A percentile compares a stretch with the other conserved stretches of the same genome.
Conservation (phyloP, 2,329 filamentous ascomycete genomes). For the Colletotrichum tamarilloi region DNA sequence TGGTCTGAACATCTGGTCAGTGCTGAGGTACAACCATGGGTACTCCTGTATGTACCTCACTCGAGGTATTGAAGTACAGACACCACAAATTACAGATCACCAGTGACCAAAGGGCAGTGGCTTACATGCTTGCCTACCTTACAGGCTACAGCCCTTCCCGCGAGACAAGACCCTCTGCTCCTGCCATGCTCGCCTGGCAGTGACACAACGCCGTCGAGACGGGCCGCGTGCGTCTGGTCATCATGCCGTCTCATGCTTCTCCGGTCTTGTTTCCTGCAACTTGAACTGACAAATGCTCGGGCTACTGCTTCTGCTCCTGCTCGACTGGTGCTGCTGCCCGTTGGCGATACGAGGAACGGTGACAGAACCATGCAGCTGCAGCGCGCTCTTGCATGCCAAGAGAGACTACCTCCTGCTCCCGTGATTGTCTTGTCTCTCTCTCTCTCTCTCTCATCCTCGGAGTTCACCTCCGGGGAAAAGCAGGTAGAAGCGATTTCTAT, state of each 20-base stretch:
- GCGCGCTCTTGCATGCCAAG: constrained; percentile 21
- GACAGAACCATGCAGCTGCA: neutral
- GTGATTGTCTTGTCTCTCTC: neutral
- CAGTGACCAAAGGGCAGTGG: neutral
- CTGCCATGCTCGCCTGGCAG: neutral
- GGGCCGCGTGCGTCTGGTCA: constrained; percentile 19
- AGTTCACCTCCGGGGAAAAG: neutral
- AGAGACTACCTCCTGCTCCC: neutral
- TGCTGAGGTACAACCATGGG: neutral
- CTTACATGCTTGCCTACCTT: neutral
- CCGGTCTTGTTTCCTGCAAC: neutral
- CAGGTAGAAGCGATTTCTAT: neutral
- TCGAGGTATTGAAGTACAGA: no score
- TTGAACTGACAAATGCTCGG: no score
- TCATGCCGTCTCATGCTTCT: neutral
- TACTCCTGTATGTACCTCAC: neutral
- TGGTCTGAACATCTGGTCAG: neutral
- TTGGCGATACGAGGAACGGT: constrained; percentile 14
- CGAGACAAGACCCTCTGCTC: neutral
- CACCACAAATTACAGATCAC: neutral
- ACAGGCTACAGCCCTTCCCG: neutral
- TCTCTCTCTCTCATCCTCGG: neutral
- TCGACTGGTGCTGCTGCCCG: neutral
- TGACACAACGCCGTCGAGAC: constrained; percentile 15
- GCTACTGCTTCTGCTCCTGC: neutral